Evolutionary conservation across 345 rosid species (phyloP).

Genomic region (Hibiscus tridactylites): DNA sequence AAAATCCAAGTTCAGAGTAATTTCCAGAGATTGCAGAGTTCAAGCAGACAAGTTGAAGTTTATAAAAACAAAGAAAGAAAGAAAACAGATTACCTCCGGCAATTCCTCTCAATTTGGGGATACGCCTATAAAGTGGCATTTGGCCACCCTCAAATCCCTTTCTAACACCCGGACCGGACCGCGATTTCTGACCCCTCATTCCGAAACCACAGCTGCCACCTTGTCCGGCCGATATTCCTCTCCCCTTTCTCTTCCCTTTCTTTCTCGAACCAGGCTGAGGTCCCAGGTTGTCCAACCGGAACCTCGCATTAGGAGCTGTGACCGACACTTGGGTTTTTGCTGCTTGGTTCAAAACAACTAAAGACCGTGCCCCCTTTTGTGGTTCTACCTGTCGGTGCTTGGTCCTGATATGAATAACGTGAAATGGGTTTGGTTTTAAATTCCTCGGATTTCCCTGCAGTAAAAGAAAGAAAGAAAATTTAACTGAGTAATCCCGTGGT

Average conservation of each 20-base stretch:
- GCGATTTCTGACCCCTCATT: slow-evolving; percentile 98
- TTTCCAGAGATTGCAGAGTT: neutral
- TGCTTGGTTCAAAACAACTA: slow-evolving; percentile 29
- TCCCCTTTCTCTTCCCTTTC: slow-evolving; percentile 84
- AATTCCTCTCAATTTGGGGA: slow-evolving; percentile 53
- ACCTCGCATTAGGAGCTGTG: slow-evolving; percentile 25
- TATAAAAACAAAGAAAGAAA: neutral
- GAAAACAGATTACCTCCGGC: slow-evolving; percentile 32
- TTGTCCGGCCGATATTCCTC: slow-evolving; percentile 90
- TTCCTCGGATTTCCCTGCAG: slow-evolving; percentile 34
- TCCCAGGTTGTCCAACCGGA: slow-evolving; percentile 73
- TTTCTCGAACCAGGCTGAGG: slow-evolving; percentile 94
- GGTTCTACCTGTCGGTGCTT: neutral
- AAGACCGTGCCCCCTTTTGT: neutral
- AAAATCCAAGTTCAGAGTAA: neutral
- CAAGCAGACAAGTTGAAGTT: neutral
- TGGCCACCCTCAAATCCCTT: slow-evolving; percentile 96
- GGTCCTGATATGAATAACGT: slow-evolving; percentile 13
- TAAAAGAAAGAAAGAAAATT: neutral
- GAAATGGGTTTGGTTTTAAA: slow-evolving; percentile 22
- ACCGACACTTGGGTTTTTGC: slow-evolving; percentile 15
- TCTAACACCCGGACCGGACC: slow-evolving; percentile 87
- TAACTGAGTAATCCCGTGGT: neutral
- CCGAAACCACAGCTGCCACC: slow-evolving; percentile 98
- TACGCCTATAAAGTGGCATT: slow-evolving; percentile 89